Base-by-base conservation (phyloP, 208 protist genomes). In the Trypanosoma avium region DNA sequence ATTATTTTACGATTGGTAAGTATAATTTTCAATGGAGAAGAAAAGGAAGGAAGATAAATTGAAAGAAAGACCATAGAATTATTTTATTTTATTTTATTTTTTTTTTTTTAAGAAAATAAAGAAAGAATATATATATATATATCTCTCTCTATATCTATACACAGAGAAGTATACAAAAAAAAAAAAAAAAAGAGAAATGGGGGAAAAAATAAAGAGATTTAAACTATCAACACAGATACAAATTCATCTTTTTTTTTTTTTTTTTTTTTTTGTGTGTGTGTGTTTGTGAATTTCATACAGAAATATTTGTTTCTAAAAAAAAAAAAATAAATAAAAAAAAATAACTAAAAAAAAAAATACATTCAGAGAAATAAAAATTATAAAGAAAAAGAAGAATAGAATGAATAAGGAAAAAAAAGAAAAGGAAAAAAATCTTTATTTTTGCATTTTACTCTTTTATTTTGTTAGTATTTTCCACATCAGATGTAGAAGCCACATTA, bases 1-100 rank as follows among this genome's bases (percentile, higher is more conserved):
- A n/a, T n/a, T n/a, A n/a, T n/a, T n/a, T n/a, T n/a, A n/a, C n/a
- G n/a, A n/a, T n/a, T n/a, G n/a, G n/a, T n/a, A n/a, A n/a, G n/a
- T n/a, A n/a, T n/a, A n/a, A 22, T 54, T 17, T 54, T 54, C 7
- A 42, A 57, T 8, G 4, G 24, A 30, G 24, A 32, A 32, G 30
- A 48, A 38, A 58, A 21, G 8, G 29, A 48, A 63, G 17, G 40
- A 50, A 52, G 24, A 53, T 32, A 63, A 57, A 29, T 12, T 45
- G 10, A 24, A 15, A 19, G 27, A 10, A 27, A 54, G 27, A 32
- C 7, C 10, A n/a, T n/a, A n/a, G n/a, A n/a, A n/a, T n/a, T n/a
- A n/a, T n/a, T n/a, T n/a, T n/a, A n/a, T n/a, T n/a, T n/a, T n/a
- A n/a, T n/a, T n/a, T n/a, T n/a, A n/a, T n/a, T n/a, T n/a, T n/a